A percentile compares a stretch with the other conserved stretches of the same genome.
phyloP scores from a whole-genome alignment of 352 stramenopile genomes.

The Phytopythium ostracodes region DNA sequence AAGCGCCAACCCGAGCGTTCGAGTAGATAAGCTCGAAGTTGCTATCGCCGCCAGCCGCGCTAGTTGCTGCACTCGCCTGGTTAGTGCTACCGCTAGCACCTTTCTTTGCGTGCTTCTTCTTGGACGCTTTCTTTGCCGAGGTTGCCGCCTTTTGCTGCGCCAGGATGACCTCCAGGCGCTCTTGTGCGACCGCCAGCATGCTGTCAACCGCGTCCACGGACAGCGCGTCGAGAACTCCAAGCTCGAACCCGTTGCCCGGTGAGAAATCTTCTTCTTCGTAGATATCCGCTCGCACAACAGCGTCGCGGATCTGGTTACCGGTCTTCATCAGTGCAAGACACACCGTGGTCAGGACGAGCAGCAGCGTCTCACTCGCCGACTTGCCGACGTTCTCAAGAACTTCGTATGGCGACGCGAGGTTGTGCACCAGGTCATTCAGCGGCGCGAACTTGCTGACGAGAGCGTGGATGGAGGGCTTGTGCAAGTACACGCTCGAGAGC shows the following conservation, averaged over 20 bases:
- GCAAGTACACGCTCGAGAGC: conserved; percentile 88
- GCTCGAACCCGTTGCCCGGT: conserved; percentile 59
- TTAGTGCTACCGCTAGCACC: neutral
- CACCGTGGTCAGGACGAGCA: conserved; percentile 69
- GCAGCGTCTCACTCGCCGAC: conserved; percentile 45
- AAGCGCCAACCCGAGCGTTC: conserved; percentile 42
- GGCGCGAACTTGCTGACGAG: conserved; percentile 51
- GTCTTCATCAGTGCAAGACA: conserved; percentile 73
- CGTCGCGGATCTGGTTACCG: conserved; percentile 69
- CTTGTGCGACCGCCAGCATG: conserved; percentile 40
- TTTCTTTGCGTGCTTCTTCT: conserved; percentile 65
- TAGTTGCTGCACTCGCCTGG: neutral
- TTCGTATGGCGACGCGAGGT: conserved; percentile 21
- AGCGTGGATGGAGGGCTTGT: conserved; percentile 65
- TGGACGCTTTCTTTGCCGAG: conserved; percentile 49
- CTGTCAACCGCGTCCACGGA: conserved; percentile 29
- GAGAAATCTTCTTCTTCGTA: conserved; percentile 97
- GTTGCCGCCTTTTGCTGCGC: conserved; percentile 31
- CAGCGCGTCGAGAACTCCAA: conserved; percentile 39
- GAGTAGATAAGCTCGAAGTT: conserved; percentile 39
- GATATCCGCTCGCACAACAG: conserved; percentile 91
- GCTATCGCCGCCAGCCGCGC: neutral
- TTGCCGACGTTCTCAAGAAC: conserved; percentile 30
- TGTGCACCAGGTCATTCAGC: conserved; percentile 20
- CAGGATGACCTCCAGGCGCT: conserved; percentile 41